These are phyloP conservation scores for Chlorophyllum brunneum DNA, from an alignment of 768 basidiomycete species.

Conservation along the genomic window DNA sequence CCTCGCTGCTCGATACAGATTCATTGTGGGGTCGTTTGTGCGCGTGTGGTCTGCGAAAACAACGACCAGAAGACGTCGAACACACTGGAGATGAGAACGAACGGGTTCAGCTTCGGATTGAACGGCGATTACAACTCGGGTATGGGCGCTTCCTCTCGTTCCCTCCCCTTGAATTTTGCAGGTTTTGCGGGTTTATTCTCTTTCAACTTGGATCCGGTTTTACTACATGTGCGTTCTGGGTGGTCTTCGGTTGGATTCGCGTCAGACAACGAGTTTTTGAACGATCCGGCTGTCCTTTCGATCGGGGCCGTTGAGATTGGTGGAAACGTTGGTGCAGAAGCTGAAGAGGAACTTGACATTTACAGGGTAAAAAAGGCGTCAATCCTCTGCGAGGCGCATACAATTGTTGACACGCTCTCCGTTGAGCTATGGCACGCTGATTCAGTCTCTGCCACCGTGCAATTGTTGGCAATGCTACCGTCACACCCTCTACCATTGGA, in stretches of 20 bases:
- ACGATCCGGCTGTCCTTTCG: slow-evolving; percentile 52
- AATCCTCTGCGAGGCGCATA: slow-evolving; percentile 17
- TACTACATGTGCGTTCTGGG: slow-evolving; percentile 47
- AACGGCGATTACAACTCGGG: slow-evolving; percentile 40
- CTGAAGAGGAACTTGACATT: slow-evolving; percentile 31
- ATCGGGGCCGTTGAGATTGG: slow-evolving; percentile 54
- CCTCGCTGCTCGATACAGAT: slow-evolving; percentile 29
- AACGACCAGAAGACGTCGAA: slow-evolving; percentile 38
- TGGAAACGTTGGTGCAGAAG: slow-evolving; percentile 48
- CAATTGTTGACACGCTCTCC: slow-evolving; percentile 23
- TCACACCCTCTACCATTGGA: slow-evolving; percentile 14
- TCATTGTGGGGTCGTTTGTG: slow-evolving; percentile 45
- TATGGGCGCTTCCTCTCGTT: slow-evolving; percentile 17
- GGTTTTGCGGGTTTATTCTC: slow-evolving; percentile 40
- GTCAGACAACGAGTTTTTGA: slow-evolving; percentile 34
- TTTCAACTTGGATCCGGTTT: slow-evolving; percentile 45
- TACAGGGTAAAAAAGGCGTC: slow-evolving; percentile 29
- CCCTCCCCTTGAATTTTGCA: slow-evolving; percentile 29
- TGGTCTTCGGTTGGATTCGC: slow-evolving; percentile 23
- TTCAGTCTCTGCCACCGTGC: slow-evolving; percentile 31
- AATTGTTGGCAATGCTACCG: slow-evolving; percentile 40
- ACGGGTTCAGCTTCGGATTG: slow-evolving; percentile 38
- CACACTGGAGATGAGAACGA: slow-evolving; percentile 52
- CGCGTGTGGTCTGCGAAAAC: slow-evolving; percentile 47
- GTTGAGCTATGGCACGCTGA: slow-evolving; percentile 30